Conservation (phyloP, 2,329 filamentous ascomycete genomes). For the Fonsecaea pedrosoi region DNA sequence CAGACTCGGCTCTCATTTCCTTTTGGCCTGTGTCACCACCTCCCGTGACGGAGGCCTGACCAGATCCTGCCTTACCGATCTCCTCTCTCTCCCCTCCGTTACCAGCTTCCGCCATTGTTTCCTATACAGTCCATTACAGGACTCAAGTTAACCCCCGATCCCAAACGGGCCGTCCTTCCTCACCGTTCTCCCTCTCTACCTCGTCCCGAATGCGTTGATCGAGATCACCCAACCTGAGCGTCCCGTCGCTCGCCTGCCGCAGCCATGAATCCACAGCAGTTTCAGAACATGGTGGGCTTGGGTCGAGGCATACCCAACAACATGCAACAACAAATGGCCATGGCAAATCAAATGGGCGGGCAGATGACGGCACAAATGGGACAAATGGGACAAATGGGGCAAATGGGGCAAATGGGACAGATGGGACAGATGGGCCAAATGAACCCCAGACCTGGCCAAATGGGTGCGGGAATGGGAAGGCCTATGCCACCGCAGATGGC, state of each 20-base stretch:
- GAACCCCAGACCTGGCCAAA: constrained; percentile 12
- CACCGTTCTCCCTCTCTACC: neutral
- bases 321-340: constrained; percentile 38
- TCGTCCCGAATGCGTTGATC: constrained; percentile 25
- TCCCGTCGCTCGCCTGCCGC: constrained; percentile 25
- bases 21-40: constrained; percentile 15
- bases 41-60: constrained; percentile 11
- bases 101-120: neutral
- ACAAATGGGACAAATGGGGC: constrained; percentile 24
- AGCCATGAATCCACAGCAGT: constrained; percentile 40
- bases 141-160: neutral
- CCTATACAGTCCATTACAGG: neutral
- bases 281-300: constrained; percentile 40
- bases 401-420: constrained; percentile 4
- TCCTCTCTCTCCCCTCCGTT: constrained; percentile 2
- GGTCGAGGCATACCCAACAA: constrained; percentile 39
- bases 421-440: constrained; percentile 19
- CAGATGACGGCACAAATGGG: constrained; percentile 28
- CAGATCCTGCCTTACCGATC: constrained; percentile 12
- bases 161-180: neutral
- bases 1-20: constrained; percentile 18
- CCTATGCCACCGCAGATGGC: constrained; percentile 31
- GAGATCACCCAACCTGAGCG: constrained; percentile 17
- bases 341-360: constrained; percentile 34
- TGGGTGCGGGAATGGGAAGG: constrained; percentile 29